Base-by-base conservation (phyloP, 176 grass and related monocot genomes). In the Rhynchospora breviuscula region DNA sequence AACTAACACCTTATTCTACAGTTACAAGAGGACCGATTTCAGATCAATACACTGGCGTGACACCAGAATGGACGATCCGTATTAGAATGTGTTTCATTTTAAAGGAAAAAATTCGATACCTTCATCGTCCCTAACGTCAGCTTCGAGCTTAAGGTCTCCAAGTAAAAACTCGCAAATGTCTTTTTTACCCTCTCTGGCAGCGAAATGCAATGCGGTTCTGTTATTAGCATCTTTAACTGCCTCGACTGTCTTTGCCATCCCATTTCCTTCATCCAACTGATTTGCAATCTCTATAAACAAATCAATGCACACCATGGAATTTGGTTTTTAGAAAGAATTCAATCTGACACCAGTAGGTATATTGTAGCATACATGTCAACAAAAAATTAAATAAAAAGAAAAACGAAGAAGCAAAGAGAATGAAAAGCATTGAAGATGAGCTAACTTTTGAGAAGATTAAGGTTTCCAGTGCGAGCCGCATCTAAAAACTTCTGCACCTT, bases 401-500 rank as follows among this genome's bases (percentile, higher is more conserved):
- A 69, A 9, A 9, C 12, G 35, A 40, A 40, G 35, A 40, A 40
- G 35, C 35, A 40, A 40, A 40, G 35, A 40, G 35, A 40, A 40
- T 40, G 3, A 40, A 40, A 33, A 18, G 48, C 3, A 59, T 21
- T 68, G 54, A 18, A 31, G 79, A 79, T 11, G 40, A 46, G 67
- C 87, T 12, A 68, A 95, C 95, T 93, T 65, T 94, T 81, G 59
- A 98, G 80, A 67, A 87, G 23, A 0, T 91, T 84, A 57, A 98
- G 92, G 80, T 98, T 89, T 31, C 96, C 96, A 63, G 85, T 58
- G 35, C 88, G 71, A 46, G 89, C 95, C 8, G 95, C 89, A 78
- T 98, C 93, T 6, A 95, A 92, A 92, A 98, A 98, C 0, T 80
- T 89, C 60, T 98, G 92, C 44, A 98, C 95, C 86, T 90, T 93